Conservation (phyloP, 495 filamentous ascomycete genomes). For the Penicillium cosmopolitanum region DNA sequence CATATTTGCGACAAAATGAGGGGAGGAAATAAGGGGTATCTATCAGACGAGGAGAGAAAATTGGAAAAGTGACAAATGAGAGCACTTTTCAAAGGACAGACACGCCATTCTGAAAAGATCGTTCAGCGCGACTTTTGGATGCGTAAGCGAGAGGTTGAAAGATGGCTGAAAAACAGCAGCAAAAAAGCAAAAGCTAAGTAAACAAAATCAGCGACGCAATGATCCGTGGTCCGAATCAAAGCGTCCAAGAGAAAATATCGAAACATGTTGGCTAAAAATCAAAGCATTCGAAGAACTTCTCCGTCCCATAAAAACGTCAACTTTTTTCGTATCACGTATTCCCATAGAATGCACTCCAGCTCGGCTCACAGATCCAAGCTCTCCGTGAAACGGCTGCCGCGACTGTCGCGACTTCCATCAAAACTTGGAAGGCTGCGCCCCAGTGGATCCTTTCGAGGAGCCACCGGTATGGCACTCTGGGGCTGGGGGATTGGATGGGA, state of each 20-base stretch:
- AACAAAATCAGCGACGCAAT: background rate
- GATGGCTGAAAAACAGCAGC: constrained; percentile 9
- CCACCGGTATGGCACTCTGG: constrained; percentile 28
- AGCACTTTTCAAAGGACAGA: constrained; percentile 7
- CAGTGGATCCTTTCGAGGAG: constrained; percentile 45
- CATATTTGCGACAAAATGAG: background rate
- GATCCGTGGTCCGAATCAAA: background rate
- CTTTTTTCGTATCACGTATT: constrained; percentile 31
- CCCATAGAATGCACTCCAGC: constrained; percentile 18
- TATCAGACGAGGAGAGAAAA: constrained; percentile 12
- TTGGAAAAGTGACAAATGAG: constrained; percentile 5
- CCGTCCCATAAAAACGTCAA: constrained; percentile 23
- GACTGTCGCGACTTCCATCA: constrained; percentile 59
- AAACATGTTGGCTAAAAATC: constrained; percentile 8
- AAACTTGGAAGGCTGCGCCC: constrained; percentile 57
- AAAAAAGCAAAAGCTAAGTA: constrained; percentile 6
- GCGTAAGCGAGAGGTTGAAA: background rate
- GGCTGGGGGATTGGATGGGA: constrained; percentile 28
- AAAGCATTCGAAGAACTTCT: constrained; percentile 8
- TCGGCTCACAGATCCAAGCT: constrained; percentile 31
- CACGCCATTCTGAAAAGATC: background rate
- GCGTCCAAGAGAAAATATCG: constrained; percentile 7
- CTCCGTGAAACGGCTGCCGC: constrained; percentile 60
- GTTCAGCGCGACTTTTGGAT: background rate
- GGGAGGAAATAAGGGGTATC: constrained; percentile 23